Conservation (phyloP, 441 rosid species). For the Mallotus repandus region DNA sequence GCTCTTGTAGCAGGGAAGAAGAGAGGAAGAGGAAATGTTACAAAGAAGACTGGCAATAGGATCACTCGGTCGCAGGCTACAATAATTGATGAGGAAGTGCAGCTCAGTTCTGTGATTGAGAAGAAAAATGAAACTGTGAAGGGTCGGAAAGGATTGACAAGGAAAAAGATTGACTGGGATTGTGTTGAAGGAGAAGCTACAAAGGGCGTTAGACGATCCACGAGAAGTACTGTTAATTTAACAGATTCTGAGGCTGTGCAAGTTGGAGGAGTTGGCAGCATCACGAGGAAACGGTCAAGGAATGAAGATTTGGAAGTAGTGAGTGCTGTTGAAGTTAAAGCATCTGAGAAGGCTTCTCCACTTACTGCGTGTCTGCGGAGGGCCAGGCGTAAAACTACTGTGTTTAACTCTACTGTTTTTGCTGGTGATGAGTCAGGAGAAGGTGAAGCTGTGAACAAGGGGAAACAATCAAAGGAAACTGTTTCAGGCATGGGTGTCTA, state of each 20-base stretch:
- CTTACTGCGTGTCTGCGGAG: conserved; percentile 5
- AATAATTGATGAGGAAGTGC: background rate
- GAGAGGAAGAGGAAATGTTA: conserved; percentile 26
- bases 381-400: conserved; percentile 26
- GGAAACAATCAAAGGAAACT: conserved; percentile 7
- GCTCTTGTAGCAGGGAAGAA: conserved; percentile 24
- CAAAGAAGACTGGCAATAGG: conserved; percentile 16
- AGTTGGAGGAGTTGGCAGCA: conserved; percentile 15
- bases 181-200: conserved; percentile 17
- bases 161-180: conserved; percentile 1
- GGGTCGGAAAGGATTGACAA: background rate
- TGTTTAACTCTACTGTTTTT: conserved; percentile 12
- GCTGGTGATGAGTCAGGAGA: background rate
- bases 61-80: conserved; percentile 27
- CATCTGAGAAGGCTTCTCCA: conserved; percentile 11
- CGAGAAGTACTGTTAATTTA: conserved; percentile 14
- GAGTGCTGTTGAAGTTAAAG: conserved; percentile 4
- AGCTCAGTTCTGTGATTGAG: background rate
- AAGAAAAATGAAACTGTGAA: background rate
- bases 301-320: conserved; percentile 14
- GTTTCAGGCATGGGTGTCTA: background rate
- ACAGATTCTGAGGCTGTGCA: conserved; percentile 6
- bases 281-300: conserved; percentile 25
- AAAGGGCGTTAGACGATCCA: conserved; percentile 23
- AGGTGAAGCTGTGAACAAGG: conserved; percentile 6